Evolutionary conservation across 2,329 filamentous ascomycete genomes (phyloP).

Genomic region (Hypoxylon sp.): DNA sequence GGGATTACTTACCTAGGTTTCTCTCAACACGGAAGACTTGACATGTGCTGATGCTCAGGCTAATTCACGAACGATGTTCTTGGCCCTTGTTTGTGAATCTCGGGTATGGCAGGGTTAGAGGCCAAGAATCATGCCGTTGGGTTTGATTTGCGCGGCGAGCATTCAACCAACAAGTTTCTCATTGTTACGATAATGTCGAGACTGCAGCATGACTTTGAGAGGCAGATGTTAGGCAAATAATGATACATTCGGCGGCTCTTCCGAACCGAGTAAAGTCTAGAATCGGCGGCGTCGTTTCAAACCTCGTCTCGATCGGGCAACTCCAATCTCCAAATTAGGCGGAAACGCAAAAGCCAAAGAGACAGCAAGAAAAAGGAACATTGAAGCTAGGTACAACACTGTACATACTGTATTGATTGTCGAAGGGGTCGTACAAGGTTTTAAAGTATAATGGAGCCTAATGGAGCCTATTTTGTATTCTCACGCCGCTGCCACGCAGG

Average conservation of each 20-base stretch:
- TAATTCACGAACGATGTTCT: constrained; percentile 21
- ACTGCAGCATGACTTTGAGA: constrained; percentile 2
- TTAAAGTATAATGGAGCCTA: constrained; percentile 1
- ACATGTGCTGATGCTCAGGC: constrained; percentile 28
- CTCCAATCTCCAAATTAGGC: constrained; percentile 32
- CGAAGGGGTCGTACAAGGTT: constrained; percentile 15
- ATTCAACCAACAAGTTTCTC: constrained; percentile 1
- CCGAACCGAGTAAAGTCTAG: constrained; percentile 23
- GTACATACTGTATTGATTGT: constrained; percentile 5
- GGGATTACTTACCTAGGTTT: neutral
- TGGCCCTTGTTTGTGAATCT: constrained; percentile 19
- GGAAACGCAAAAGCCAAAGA: constrained; percentile 15
- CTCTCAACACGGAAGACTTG: constrained; percentile 15
- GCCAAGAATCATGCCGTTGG: constrained; percentile 17
- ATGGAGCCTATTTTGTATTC: constrained; percentile 2
- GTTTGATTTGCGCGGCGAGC: constrained; percentile 15
- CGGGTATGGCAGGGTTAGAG: constrained; percentile 3
- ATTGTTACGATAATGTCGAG: constrained; percentile 10
- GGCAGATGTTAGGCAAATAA: constrained; percentile 9
- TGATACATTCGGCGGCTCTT: constrained; percentile 21
- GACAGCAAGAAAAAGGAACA: neutral
- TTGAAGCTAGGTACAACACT: constrained; percentile 3
- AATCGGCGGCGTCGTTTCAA: constrained; percentile 36
- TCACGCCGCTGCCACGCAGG: constrained; percentile 3
- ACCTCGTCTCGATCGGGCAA: constrained; percentile 32